These are phyloP conservation scores for Rheum nobile DNA, from an alignment of 148 eudicot genomes.

Conservation along the genomic window DNA sequence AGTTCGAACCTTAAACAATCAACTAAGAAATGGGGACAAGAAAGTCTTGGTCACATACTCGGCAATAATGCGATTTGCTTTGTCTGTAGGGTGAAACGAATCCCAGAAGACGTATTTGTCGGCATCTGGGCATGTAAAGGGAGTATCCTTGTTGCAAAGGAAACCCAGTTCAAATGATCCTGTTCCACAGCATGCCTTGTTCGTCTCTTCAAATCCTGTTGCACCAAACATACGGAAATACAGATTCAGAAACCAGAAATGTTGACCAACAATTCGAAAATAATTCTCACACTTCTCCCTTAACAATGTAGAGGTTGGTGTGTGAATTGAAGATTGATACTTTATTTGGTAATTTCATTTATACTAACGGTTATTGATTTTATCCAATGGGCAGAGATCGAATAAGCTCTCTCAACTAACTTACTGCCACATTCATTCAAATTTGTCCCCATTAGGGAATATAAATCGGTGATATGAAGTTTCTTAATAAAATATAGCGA, in stretches of 20 bases:
- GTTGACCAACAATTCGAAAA: no score
- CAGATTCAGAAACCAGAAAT: not conserved
- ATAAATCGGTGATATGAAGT: no score
- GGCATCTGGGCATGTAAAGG: constrained; percentile 25
- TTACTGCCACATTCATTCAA: not conserved
- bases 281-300: no score
- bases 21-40: constrained; percentile 1
- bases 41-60: not conserved
- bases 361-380: not conserved
- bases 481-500: no score
- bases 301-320: not conserved
- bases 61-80: constrained; percentile 5
- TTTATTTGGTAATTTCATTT: not conserved
- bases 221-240: not conserved
- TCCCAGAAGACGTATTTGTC: constrained; percentile 51
- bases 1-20: constrained; percentile 1
- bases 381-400: not conserved
- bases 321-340: not conserved
- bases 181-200: constrained; percentile 44
- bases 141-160: constrained; percentile 20
- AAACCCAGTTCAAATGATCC: constrained; percentile 27
- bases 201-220: constrained; percentile 44
- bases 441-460: no score
- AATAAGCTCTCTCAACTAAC: not conserved
- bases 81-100: constrained; percentile 44